Percentiles rank a stretch among this genome's conserved stretches.
Evolutionary conservation across 441 rosid genomes (phyloP).

Genomic region (Kokia cookei): DNA sequence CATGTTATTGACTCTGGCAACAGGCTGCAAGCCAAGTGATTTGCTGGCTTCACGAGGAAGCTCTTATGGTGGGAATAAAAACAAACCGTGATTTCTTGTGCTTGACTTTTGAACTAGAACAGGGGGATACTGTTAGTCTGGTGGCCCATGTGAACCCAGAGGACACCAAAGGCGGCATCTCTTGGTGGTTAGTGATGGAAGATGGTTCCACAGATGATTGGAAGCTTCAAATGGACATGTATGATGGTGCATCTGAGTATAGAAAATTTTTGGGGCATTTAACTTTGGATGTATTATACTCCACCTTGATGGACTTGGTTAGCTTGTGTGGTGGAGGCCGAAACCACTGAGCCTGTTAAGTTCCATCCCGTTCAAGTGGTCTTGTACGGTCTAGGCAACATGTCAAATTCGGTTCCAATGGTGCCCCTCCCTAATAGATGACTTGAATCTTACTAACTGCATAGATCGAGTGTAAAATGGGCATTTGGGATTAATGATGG

Average conservation of each 20-base stretch:
- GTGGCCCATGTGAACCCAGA: conserved; percentile 82
- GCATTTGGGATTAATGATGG: background rate
- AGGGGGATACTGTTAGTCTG: conserved; percentile 77
- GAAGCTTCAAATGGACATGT: conserved; percentile 31
- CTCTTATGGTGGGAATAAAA: conserved; percentile 70
- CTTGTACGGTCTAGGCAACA: background rate
- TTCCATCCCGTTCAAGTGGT: background rate
- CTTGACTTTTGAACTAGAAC: conserved; percentile 76
- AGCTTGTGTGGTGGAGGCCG: conserved; percentile 60
- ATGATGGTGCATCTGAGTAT: conserved; percentile 42
- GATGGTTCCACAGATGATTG: conserved; percentile 57
- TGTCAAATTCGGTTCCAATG: background rate
- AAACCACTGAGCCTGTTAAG: conserved; percentile 22
- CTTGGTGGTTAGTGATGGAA: conserved; percentile 92
- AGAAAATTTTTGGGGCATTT: conserved; percentile 70
- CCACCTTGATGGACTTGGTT: conserved; percentile 71
- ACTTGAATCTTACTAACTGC: background rate
- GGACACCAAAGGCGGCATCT: conserved; percentile 60
- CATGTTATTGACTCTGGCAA: conserved; percentile 9
- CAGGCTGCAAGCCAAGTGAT: conserved; percentile 92
- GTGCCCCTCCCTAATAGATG: background rate
- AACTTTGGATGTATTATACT: conserved; percentile 56
- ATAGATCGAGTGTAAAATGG: background rate
- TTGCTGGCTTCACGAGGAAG: conserved; percentile 90
- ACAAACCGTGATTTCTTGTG: conserved; percentile 62